Percentiles rank a stretch among this genome's conserved stretches.
Evolutionary conservation across 176 grass and related monocot genomes (phyloP).

Genomic region (Lolium perenne): DNA sequence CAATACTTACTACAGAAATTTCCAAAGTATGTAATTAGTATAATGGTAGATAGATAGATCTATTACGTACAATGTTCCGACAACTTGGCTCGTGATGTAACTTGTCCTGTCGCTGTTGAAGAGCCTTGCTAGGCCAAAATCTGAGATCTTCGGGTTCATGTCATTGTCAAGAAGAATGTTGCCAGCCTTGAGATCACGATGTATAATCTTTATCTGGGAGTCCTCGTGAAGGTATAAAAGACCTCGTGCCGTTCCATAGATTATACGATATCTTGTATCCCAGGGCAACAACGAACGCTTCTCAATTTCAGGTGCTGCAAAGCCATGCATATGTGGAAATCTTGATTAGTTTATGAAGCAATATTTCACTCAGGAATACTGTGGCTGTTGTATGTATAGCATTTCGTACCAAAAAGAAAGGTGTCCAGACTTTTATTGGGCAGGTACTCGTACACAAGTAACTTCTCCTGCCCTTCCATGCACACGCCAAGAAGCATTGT

Average conservation of each 20-base stretch:
- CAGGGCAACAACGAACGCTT: conserved; percentile 34
- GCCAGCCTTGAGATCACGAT: conserved; percentile 55
- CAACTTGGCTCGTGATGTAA: conserved; percentile 41
- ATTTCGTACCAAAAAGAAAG: conserved; percentile 47
- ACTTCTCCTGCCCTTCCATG: conserved; percentile 42
- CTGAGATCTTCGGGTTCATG: conserved; percentile 52
- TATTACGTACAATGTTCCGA: conserved; percentile 45
- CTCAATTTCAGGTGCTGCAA: neutral
- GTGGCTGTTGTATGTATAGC: neutral
- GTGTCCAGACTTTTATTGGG: conserved; percentile 52
- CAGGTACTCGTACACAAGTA: conserved; percentile 54
- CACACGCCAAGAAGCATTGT: conserved; percentile 49
- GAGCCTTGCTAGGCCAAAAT: conserved; percentile 55
- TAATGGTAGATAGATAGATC: neutral
- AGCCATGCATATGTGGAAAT: neutral
- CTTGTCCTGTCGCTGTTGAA: conserved; percentile 9
- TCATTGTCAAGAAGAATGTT: conserved; percentile 41
- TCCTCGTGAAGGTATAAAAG: conserved; percentile 43
- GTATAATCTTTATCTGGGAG: conserved; percentile 45
- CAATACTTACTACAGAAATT: neutral
- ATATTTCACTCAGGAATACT: neutral
- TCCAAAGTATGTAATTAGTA: neutral
- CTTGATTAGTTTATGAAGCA: neutral
- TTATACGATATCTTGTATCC: conserved; percentile 40
- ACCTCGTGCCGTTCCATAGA: conserved; percentile 41